Percentiles rank a stretch among this genome's conserved stretches.
phyloP scores from a whole-genome alignment of 139 green algal species.

The Axilococcus clingmanii region DNA sequence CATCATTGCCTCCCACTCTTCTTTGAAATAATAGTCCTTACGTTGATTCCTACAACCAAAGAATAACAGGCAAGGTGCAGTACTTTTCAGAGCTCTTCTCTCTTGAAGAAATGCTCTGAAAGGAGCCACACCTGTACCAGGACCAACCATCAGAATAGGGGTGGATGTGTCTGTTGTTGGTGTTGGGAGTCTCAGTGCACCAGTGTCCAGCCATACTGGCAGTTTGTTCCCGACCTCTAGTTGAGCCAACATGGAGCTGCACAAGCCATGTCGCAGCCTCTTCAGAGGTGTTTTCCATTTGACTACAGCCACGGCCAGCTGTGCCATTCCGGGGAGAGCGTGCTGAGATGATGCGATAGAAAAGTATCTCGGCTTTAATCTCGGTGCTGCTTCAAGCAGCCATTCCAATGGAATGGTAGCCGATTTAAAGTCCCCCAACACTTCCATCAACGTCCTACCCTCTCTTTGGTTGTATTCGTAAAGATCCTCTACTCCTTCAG shows the following conservation, averaged over 20 bases:
- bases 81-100: conserved; percentile 12
- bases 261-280: conserved; percentile 54
- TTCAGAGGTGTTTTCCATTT: conserved; percentile 42
- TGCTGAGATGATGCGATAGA: conserved; percentile 65
- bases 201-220: conserved; percentile 65
- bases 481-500: conserved; percentile 68
- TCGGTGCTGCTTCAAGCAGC: conserved; percentile 63
- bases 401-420: conserved; percentile 59
- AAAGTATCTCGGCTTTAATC: conserved; percentile 76
- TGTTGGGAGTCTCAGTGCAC: conserved; percentile 49
- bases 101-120: conserved; percentile 76
- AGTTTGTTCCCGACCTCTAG: conserved; percentile 33
- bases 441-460: conserved; percentile 54
- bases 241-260: conserved; percentile 63
- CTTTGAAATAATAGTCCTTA: conserved; percentile 71
- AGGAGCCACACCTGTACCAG: conserved; percentile 77
- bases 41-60: conserved; percentile 73
- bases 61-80: conserved; percentile 51
- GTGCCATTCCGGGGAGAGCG: conserved; percentile 35
- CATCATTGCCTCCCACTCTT: conserved; percentile 53
- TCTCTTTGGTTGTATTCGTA: conserved; percentile 41
- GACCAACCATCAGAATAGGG: conserved; percentile 68
- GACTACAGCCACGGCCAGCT: conserved; percentile 81
- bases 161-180: not conserved
- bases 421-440: conserved; percentile 80